phyloP scores from a whole-genome alignment of 768 basidiomycete genomes.

The Tephrocybe sp. region DNA sequence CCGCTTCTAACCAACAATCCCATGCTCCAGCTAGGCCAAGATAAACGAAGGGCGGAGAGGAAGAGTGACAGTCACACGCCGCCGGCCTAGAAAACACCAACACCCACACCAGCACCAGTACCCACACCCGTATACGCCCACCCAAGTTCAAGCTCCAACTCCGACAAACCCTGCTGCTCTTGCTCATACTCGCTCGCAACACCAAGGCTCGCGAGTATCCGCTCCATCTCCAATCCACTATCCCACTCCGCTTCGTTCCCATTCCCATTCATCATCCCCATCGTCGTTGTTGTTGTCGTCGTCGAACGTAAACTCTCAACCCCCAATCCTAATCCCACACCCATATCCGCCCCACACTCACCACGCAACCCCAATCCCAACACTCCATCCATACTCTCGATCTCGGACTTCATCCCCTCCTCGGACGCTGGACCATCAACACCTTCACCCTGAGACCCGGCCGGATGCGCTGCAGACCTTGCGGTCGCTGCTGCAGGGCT shows the following conservation, averaged over 20 bases:
- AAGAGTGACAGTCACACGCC: not conserved
- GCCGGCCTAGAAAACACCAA: slow-evolving; percentile 14
- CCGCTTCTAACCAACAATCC: too few species aligned
- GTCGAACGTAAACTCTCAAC: not conserved
- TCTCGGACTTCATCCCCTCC: not conserved
- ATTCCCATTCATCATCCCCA: not conserved
- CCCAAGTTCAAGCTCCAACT: slow-evolving; percentile 14
- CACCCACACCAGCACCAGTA: not conserved
- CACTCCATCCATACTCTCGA: slow-evolving; percentile 5
- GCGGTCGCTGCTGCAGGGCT: slow-evolving; percentile 19
- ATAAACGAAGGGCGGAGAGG: not conserved
- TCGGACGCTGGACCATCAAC: not conserved
- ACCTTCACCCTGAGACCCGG: slow-evolving; percentile 9
- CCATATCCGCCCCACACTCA: slow-evolving; percentile 11
- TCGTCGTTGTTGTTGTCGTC: too few species aligned
- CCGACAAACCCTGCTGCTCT: slow-evolving; percentile 2
- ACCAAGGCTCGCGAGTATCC: slow-evolving; percentile 17
- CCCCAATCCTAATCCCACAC: slow-evolving; percentile 11
- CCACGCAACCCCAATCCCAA: not conserved
- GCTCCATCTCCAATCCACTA: slow-evolving; percentile 17
- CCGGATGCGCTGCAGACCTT: slow-evolving; percentile 14
- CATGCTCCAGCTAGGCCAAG: too few species aligned
- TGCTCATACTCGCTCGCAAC: slow-evolving; percentile 3
- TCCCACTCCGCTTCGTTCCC: slow-evolving; percentile 8
- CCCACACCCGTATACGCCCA: slow-evolving; percentile 6